Percentiles rank a stretch among this genome's conserved stretches.
Evolutionary conservation across 2,329 filamentous ascomycete genomes (phyloP).

Genomic region (Hymenoscyphus scutula): DNA sequence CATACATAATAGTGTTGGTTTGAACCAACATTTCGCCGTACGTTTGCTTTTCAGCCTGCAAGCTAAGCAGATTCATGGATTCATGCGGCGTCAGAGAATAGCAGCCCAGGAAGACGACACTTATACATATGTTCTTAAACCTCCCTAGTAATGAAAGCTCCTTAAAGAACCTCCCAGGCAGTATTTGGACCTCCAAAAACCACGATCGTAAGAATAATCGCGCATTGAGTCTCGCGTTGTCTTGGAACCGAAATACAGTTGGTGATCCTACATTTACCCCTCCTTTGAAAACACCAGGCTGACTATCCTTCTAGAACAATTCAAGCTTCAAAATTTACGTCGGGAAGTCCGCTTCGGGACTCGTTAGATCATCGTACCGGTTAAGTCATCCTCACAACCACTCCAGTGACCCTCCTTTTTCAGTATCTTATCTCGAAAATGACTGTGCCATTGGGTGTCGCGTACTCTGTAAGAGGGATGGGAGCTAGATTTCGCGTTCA

Average conservation of each 20-base stretch:
- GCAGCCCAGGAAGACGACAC: no score
- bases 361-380: background rate
- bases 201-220: no score
- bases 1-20: no score
- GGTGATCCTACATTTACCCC: background rate
- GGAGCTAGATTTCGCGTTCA: background rate
- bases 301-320: background rate
- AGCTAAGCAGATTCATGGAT: no score
- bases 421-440: background rate
- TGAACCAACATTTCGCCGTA: no score
- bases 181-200: no score
- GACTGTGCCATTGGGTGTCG: background rate
- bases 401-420: background rate
- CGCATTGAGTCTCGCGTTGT: no score
- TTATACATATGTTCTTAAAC: no score
- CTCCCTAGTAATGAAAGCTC: no score
- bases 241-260: background rate
- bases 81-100: no score
- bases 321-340: background rate
- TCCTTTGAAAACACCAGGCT: background rate
- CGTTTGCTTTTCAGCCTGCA: no score
- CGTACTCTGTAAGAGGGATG: background rate
- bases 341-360: background rate
- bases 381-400: background rate
- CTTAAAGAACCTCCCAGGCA: no score